These are phyloP conservation scores for Lepidium sativum DNA, from an alignment of 345 rosid species.

Conservation along the genomic window DNA sequence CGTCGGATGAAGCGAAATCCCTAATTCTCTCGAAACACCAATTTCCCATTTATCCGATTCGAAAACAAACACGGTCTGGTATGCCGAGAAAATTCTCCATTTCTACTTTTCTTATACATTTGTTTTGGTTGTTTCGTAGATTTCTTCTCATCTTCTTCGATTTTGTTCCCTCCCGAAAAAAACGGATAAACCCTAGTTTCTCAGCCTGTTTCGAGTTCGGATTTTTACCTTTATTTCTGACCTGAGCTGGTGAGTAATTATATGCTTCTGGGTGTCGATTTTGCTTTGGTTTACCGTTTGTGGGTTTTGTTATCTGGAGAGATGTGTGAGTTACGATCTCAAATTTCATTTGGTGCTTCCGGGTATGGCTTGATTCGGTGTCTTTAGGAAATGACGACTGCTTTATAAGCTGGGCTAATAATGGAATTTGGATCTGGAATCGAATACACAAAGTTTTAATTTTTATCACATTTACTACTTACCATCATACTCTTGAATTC, in stretches of 20 bases:
- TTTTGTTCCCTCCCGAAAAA: constrained; percentile 21
- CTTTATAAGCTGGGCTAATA: background rate
- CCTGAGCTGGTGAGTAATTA: constrained; percentile 29
- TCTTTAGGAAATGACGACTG: background rate
- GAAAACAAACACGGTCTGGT: constrained; percentile 31
- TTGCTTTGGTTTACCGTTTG: background rate
- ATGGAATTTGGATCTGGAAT: constrained; percentile 14
- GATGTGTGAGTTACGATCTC: constrained; percentile 19
- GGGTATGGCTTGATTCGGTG: background rate
- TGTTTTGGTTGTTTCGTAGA: constrained; percentile 33
- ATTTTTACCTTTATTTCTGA: constrained; percentile 25
- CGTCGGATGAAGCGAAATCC: constrained; percentile 30
- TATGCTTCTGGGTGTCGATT: constrained; percentile 20
- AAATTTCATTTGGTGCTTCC: constrained; percentile 6
- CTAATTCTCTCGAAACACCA: constrained; percentile 8
- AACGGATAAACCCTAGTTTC: constrained; percentile 23
- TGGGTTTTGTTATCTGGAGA: constrained; percentile 1
- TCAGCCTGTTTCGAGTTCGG: constrained; percentile 12
- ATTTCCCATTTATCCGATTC: constrained; percentile 12
- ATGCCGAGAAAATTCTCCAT: constrained; percentile 29
- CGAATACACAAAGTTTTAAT: constrained; percentile 1
- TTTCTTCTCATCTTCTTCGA: constrained; percentile 12
- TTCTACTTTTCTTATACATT: constrained; percentile 26
- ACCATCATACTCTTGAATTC: background rate
- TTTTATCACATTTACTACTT: background rate